Conservation (phyloP, 306 rosid species). For the Bauhinia variegata region DNA sequence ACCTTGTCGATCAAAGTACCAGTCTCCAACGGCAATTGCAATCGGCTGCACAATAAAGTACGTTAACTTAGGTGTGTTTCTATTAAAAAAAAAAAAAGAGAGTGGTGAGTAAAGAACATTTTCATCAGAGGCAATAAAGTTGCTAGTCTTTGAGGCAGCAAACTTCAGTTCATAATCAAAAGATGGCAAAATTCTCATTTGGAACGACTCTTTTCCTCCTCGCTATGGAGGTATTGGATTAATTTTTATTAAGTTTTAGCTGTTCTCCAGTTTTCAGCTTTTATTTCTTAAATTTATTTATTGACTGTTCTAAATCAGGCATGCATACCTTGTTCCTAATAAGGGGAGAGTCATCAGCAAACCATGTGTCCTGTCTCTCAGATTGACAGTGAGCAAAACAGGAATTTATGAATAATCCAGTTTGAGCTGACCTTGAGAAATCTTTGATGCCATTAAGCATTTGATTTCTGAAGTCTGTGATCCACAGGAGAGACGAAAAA, state of each 20-base stretch:
- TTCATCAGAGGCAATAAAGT: slow-evolving; percentile 6
- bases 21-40: slow-evolving; percentile 84
- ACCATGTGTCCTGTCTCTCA: slow-evolving; percentile 96
- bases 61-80: slow-evolving; percentile 6
- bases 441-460: slow-evolving; percentile 63
- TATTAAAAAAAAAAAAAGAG: neutral
- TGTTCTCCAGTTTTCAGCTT: neutral
- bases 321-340: slow-evolving; percentile 62
- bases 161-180: neutral
- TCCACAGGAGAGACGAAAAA: slow-evolving; percentile 27
- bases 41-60: slow-evolving; percentile 58
- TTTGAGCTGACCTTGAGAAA: slow-evolving; percentile 54
- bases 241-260: neutral
- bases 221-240: neutral
- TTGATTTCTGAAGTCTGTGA: slow-evolving; percentile 83
- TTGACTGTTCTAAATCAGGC: slow-evolving; percentile 18
- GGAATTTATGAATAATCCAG: slow-evolving; percentile 83
- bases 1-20: slow-evolving; percentile 68
- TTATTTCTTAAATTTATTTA: slow-evolving; percentile 4
- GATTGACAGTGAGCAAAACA: slow-evolving; percentile 97
- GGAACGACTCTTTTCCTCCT: neutral
- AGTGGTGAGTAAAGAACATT: slow-evolving; percentile 27
- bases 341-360: slow-evolving; percentile 82
- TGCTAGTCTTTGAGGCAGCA: slow-evolving; percentile 6
- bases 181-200: slow-evolving; percentile 1